Base-by-base conservation (phyloP, 768 basidiomycete genomes). In the Baorangia bicolor region DNA sequence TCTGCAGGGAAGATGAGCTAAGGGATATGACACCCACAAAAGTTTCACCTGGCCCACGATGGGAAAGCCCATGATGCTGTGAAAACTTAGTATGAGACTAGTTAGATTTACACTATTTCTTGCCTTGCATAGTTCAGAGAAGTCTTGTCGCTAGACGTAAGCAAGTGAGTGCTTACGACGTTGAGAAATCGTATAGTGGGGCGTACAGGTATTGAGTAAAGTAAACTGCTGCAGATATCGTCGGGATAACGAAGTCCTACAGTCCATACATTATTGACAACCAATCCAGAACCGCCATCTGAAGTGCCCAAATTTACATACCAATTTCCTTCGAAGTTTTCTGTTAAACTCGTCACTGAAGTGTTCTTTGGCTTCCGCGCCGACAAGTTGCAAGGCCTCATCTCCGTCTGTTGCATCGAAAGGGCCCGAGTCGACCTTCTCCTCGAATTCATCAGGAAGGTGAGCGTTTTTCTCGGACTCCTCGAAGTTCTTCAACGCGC, bases 71-170 rank as follows among this genome's bases (percentile, higher is more conserved):
- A 87, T 86, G 56, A 87, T 79, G 59, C 83, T 84, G 47, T 11
- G 25, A 27, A 59, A 52, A 9, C 11, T 70, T 25, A 50, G 48
- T 33, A 46, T 25, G 40, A 27, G 6, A 9, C 8, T 20, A 5
- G 23, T 35, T 0, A 13, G 18, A 9, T 20, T 20, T n/a, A 27
- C 4, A 13, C 18, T 20, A 21, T 39, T 12, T 51, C 66, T 27
- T 57, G 80, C 84, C 83, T 84, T n/a, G 86, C 85, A 74, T 87
- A 87, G 64, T 86, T 86, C 37, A 87, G 65, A 13, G 83, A 81
- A 5, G 85, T 86, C 74, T 88, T 88, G 67, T 88, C 87, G 55
- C 85, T 85, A 54, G 6, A 54, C 33, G 37, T 4, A 53, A 41
- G 49, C 43, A 39, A 18, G 42, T 62, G 25, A 68, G 42, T 12